These are phyloP conservation scores for Pyricularia pennisetigena DNA, from an alignment of 2,329 filamentous ascomycete genomes.

Conservation along the genomic window DNA sequence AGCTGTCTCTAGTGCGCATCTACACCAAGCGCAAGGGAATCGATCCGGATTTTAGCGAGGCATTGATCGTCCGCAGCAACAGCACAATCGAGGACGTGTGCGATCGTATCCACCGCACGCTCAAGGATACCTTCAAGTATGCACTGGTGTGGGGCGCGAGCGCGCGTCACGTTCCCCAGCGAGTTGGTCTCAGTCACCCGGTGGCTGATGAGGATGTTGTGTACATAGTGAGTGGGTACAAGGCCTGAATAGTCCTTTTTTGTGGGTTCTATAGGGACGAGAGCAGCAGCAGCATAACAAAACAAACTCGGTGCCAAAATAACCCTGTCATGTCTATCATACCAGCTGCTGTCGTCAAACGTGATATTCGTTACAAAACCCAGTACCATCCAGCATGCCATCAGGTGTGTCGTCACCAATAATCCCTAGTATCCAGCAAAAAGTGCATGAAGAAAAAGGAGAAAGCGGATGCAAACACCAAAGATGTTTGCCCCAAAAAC, in stretches of 20 bases:
- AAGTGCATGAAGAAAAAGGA: not conserved
- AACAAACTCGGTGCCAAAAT: not conserved
- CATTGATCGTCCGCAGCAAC: constrained; percentile 81
- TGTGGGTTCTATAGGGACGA: not conserved
- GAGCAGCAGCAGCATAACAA: not conserved
- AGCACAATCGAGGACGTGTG: constrained; percentile 95
- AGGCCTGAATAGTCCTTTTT: constrained; percentile 31
- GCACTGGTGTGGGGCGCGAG: constrained; percentile 96
- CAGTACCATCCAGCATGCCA: not conserved
- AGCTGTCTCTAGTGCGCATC: constrained; percentile 78
- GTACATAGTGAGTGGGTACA: constrained; percentile 56
- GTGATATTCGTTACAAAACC: not conserved
- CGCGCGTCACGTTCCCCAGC: constrained; percentile 86
- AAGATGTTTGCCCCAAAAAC: not conserved
- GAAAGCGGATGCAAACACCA: not conserved
- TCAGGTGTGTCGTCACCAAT: not conserved
- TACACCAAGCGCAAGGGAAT: constrained; percentile 95
- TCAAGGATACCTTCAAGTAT: constrained; percentile 99
- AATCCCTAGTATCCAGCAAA: not conserved
- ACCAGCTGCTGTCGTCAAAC: constrained; percentile 1
- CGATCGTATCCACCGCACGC: constrained; percentile 81
- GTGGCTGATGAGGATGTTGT: constrained; percentile 65
- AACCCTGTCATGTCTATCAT: not conserved
- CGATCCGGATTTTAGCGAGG: constrained; percentile 83
- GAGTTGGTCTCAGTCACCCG: constrained; percentile 75